phyloP scores from a whole-genome alignment of 305 asterid genomes.

The Plantago coronopus region DNA sequence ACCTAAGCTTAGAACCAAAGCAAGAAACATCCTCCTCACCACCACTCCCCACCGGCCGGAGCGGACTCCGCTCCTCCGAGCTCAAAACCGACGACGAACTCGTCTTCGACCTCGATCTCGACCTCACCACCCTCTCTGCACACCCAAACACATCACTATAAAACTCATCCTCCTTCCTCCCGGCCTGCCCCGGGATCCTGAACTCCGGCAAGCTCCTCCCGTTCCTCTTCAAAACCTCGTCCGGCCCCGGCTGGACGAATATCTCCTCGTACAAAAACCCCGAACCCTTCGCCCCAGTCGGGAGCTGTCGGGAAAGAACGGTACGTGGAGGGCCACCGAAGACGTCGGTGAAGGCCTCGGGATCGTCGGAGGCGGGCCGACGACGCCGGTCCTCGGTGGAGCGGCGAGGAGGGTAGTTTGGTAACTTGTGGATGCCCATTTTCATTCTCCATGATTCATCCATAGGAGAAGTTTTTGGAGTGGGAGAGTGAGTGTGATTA shows the following conservation, averaged over 20 bases:
- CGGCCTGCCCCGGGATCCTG: conserved; percentile 43
- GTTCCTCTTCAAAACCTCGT: conserved; percentile 22
- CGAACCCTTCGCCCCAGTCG: conserved; percentile 35
- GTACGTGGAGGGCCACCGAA: conserved; percentile 86
- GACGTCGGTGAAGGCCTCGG: conserved; percentile 66
- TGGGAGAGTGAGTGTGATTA: not conserved
- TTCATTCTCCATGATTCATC: conserved; percentile 71
- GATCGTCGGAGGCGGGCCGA: conserved; percentile 27
- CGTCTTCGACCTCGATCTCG: conserved; percentile 59
- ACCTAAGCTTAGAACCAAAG: conserved; percentile 72
- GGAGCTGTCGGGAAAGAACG: conserved; percentile 53
- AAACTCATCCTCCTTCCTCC: conserved; percentile 28
- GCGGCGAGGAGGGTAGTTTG: conserved; percentile 39
- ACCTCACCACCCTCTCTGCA: conserved; percentile 47
- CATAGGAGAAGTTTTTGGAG: conserved; percentile 26
- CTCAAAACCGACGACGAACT: conserved; percentile 66
- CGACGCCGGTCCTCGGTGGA: conserved; percentile 34
- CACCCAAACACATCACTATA: conserved; percentile 66
- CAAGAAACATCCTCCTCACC: conserved; percentile 40
- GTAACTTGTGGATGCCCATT: conserved; percentile 37
- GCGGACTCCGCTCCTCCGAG: conserved; percentile 74
- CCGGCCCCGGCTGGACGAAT: conserved; percentile 27
- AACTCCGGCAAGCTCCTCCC: conserved; percentile 69
- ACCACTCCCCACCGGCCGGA: conserved; percentile 39
- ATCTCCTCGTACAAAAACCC: conserved; percentile 51